A percentile compares a stretch with the other conserved stretches of the same genome.
These are phyloP conservation scores for Phytophthora rubi DNA, from an alignment of 352 stramenopile genomes.

Conservation along the genomic window DNA sequence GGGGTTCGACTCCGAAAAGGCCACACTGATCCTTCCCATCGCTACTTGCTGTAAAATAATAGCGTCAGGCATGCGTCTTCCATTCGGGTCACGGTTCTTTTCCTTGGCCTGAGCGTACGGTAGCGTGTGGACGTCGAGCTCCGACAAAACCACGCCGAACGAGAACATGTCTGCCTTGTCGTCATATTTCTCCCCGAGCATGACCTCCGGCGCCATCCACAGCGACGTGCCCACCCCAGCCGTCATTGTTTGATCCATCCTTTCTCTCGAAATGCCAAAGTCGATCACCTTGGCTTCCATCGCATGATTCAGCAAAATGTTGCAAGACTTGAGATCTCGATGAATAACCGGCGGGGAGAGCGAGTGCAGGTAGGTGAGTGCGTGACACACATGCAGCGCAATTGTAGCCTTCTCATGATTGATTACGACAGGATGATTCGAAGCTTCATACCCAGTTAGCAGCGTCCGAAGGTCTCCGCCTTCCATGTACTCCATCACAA, in stretches of 20 bases:
- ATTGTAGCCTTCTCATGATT: not conserved
- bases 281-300: not conserved
- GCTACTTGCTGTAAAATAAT: not conserved
- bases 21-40: not conserved
- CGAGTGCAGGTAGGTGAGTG: not conserved
- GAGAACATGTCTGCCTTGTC: not conserved
- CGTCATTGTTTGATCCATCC: not conserved
- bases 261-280: not conserved
- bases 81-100: not conserved
- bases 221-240: not conserved
- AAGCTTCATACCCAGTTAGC: not conserved
- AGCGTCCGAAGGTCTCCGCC: not conserved
- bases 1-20: not conserved
- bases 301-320: not conserved
- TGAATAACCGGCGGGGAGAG: not conserved
- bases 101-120: not conserved
- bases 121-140: not conserved
- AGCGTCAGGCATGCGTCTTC: not conserved
- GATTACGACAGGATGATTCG: not conserved
- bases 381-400: not conserved
- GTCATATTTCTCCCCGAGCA: not conserved
- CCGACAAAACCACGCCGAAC: not conserved
- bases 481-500: not conserved
- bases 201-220: not conserved
- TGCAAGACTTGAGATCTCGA: not conserved